Evolutionary conservation across 768 basidiomycete genomes (phyloP), one percentile per base, ranked within the genome.

Genomic region (Lactarius psammicola): DNA sequence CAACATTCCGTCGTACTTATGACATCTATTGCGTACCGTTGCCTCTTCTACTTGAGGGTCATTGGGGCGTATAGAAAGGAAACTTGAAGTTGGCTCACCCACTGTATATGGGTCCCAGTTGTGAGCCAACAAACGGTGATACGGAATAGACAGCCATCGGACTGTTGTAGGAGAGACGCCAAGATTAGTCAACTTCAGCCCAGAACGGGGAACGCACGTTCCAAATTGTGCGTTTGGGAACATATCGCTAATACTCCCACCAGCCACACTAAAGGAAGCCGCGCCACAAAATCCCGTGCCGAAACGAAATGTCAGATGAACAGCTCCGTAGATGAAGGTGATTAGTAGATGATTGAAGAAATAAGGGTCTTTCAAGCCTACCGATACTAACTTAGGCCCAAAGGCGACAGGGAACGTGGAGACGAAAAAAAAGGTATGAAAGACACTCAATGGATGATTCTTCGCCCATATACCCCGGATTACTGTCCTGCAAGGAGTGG

Each of bases 381-480:
- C 87, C 82, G 30, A 85, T 80, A 69, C n/a, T n/a, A n/a, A n/a
- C n/a, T 90, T 79, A 4, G 84, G 85, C 0, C 89, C 82, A 68
- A 94, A 92, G 0, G 89, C 88, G 6, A 90, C 85, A 0, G 89
- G 87, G 71, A 87, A 87, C 15, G 85, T 84, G 59, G 88, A 81
- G 1, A 83, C 72, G 69, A 89, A 84, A 72, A 89, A 87, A 3
- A 84, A n/a, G n/a, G 68, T 0, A 77, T 69, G 67, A 88, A 92
- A 0, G 88, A 87, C 4, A 80, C 70, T 13, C 80, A 78, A 72
- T 93, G 90, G 13, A 92, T 81, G 55, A 81, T 74, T 62, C 84
- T 86, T 53, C 87, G 78, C 2, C 92, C 90, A 71, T 86, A 84
- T 17, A 89, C 69, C 70, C 80, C 80, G 57, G 76, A 85, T 20